Conservation (phyloP, 345 rosid genomes). For the Hypericum perforatum region DNA sequence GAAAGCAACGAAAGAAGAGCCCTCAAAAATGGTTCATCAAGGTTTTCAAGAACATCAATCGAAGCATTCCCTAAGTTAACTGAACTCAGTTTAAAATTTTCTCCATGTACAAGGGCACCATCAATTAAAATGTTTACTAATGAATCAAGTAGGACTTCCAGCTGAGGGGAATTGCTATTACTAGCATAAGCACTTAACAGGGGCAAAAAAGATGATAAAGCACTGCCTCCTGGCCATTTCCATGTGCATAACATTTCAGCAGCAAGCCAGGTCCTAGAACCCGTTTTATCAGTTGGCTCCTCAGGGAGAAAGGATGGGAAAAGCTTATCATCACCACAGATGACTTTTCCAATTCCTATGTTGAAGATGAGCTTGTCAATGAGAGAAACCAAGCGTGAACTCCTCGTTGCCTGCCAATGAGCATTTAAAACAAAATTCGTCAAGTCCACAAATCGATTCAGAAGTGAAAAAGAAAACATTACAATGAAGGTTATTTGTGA, state of each 20-base stretch:
- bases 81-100: conserved; percentile 21
- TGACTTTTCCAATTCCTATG: conserved; percentile 49
- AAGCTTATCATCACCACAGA: conserved; percentile 22
- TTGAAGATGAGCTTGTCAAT: conserved; percentile 53
- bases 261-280: conserved; percentile 74
- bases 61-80: conserved; percentile 34
- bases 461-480: no score
- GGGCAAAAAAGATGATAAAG: conserved; percentile 62
- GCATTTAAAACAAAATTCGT: neutral
- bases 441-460: no score
- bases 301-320: conserved; percentile 9
- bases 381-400: conserved; percentile 51
- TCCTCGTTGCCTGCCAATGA: conserved; percentile 41
- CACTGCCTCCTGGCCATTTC: conserved; percentile 92
- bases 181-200: conserved; percentile 41
- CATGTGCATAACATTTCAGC: conserved; percentile 87
- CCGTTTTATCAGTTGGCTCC: conserved; percentile 20
- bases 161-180: conserved; percentile 21
- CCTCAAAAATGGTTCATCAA: conserved; percentile 70
- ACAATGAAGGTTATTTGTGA: no score
- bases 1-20: conserved; percentile 59
- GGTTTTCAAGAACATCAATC: conserved; percentile 36
- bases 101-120: conserved; percentile 70
- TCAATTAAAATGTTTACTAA: conserved; percentile 62
- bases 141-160: conserved; percentile 44